These are phyloP conservation scores for Diospyros lotus DNA, from an alignment of 148 eudicot species.

Conservation along the genomic window DNA sequence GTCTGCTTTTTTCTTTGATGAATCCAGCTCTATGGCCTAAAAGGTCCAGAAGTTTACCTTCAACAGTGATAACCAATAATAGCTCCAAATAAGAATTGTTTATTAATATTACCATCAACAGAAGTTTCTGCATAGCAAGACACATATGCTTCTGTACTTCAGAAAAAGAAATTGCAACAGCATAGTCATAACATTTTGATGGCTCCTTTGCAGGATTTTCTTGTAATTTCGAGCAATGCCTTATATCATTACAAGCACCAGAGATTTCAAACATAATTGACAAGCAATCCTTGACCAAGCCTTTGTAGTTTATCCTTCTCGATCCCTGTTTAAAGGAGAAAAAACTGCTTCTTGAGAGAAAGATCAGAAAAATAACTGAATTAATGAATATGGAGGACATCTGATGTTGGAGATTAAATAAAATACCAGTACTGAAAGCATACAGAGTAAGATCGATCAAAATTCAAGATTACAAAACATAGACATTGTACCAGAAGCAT, in stretches of 20 bases:
- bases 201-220: conserved; percentile 19
- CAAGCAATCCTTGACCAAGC: conserved; percentile 52
- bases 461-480: conserved; percentile 5
- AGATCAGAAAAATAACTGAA: neutral
- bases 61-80: neutral
- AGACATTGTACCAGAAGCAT: conserved; percentile 62
- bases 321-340: conserved; percentile 47
- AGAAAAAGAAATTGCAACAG: conserved; percentile 54
- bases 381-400: too few relatives aligned
- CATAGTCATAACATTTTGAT: conserved; percentile 24
- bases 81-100: conserved; percentile 6
- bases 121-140: conserved; percentile 48
- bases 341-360: neutral
- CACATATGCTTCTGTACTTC: conserved; percentile 47
- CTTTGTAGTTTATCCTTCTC: conserved; percentile 73
- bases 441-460: conserved; percentile 8
- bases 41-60: conserved; percentile 14
- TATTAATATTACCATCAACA: conserved; percentile 53
- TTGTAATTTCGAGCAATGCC: conserved; percentile 21
- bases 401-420: neutral
- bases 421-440: neutral
- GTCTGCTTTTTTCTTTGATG: conserved; percentile 65
- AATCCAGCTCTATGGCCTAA: conserved; percentile 77
- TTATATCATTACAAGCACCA: conserved; percentile 12
- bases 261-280: conserved; percentile 35